These are phyloP conservation scores for Oidium heveae DNA, from an alignment of 2,329 filamentous ascomycete genomes.

Conservation along the genomic window DNA sequence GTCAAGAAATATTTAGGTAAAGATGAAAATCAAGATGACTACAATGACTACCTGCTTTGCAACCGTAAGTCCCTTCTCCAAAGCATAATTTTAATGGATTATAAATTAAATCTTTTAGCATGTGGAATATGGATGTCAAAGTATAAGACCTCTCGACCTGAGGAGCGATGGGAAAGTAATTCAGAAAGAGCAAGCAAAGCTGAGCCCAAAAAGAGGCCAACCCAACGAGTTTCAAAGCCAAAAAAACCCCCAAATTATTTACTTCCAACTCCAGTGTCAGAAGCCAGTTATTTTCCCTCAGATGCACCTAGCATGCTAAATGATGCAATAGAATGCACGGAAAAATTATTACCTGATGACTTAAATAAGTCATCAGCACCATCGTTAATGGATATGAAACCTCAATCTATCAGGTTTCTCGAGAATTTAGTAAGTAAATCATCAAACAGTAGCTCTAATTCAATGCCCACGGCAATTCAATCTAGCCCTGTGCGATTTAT, in stretches of 20 bases:
- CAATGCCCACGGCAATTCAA: slow-evolving; percentile 1
- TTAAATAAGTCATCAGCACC: no score
- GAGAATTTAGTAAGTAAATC: neutral
- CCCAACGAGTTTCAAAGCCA: slow-evolving; percentile 11
- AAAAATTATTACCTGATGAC: neutral
- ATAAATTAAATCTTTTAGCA: slow-evolving; percentile 21
- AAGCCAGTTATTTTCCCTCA: slow-evolving; percentile 14
- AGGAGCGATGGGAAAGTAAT: slow-evolving; percentile 45
- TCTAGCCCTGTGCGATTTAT: slow-evolving; percentile 17
- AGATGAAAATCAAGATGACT: slow-evolving; percentile 38
- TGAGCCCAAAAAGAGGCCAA: slow-evolving; percentile 17
- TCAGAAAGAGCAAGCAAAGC: slow-evolving; percentile 19
- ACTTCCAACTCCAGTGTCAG: slow-evolving; percentile 4
- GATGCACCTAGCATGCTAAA: slow-evolving; percentile 2
- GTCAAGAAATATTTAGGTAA: slow-evolving; percentile 47
- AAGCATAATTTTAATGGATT: slow-evolving; percentile 1
- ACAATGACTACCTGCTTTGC: slow-evolving; percentile 54
- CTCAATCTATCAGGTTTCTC: neutral
- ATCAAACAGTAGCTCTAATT: no score
- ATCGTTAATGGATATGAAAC: neutral
- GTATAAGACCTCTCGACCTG: slow-evolving; percentile 59
- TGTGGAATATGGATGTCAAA: slow-evolving; percentile 92
- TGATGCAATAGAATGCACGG: slow-evolving; percentile 1
- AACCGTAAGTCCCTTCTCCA: slow-evolving; percentile 37
- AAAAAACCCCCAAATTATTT: slow-evolving; percentile 5